Evolutionary conservation across 495 filamentous ascomycete species (phyloP).

Genomic region (Trichoderma gamsii): DNA sequence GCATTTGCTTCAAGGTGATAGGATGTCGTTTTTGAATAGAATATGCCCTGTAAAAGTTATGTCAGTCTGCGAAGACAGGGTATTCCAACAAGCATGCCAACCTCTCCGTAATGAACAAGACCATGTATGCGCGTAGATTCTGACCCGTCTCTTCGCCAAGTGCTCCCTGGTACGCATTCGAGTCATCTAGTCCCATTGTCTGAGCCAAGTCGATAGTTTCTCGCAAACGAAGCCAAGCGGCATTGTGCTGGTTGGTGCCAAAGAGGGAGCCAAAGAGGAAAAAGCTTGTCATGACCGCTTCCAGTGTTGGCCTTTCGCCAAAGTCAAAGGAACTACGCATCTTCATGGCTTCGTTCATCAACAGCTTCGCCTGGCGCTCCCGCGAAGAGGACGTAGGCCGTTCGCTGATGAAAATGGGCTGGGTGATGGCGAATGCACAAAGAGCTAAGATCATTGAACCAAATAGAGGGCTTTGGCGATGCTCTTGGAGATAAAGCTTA

Average conservation of each 20-base stretch:
- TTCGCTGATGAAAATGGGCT: neutral
- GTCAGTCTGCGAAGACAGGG: neutral
- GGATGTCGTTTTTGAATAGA: neutral
- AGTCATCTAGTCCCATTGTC: neutral
- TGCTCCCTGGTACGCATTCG: neutral
- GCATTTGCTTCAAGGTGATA: neutral
- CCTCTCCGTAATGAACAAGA: neutral
- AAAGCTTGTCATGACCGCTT: neutral
- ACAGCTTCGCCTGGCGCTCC: neutral
- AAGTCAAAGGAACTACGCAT: neutral
- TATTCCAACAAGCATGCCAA: neutral
- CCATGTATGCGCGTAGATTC: neutral
- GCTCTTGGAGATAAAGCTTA: neutral
- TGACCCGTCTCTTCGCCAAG: neutral
- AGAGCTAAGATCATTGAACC: neutral
- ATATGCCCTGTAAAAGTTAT: neutral
- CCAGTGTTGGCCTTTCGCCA: neutral
- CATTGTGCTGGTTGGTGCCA: neutral
- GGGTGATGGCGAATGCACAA: neutral
- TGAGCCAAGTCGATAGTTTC: neutral
- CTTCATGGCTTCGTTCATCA: neutral
- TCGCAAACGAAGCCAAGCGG: neutral
- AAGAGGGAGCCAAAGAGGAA: neutral
- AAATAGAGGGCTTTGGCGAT: neutral
- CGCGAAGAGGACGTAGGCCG: neutral